Evolutionary conservation across 495 filamentous ascomycete species (phyloP), one percentile per base, ranked within the genome.

Genomic region (Xanthoparmelia taractica): DNA sequence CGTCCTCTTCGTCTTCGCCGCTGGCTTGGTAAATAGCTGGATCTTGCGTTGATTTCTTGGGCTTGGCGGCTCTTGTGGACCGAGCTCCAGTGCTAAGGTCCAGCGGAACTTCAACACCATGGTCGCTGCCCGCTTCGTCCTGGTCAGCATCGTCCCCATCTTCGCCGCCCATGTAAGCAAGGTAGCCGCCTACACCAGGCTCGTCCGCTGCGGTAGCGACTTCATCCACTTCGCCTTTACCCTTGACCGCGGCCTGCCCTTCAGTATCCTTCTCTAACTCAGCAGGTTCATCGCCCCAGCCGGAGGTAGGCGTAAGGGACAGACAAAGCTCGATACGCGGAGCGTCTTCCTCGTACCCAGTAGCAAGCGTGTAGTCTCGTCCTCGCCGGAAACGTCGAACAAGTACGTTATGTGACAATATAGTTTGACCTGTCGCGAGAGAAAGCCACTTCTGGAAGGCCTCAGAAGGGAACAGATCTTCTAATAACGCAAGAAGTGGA

Each of bases 361-460:
- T 96, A 23, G 94, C 94, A 36, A 99, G 83, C 2, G 91, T 93
- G 72, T 97, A 99, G 72, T 99, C 94, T 61, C 85, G 75, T 3
- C 94, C 92, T 31, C 84, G 81, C 23, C 95, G 83, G 78, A 97
- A 99, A 18, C 92, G 82, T 20, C 94, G 83, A 1, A 88, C 89
- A 34, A 96, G 72, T 56, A 94, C 67, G 66, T 91, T 83, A 60
- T 82, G 77, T 70, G 83, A 84, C 34, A 79, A 83, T 63, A 80
- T 78, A 3, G 73, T 76, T 57, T 84, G 82, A 27, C 87, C 84
- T 0, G 93, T 97, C 12, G 90, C 86, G 40, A 92, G 79, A 33
- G 87, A 77, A 11, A 99, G 80, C 90, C 94, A 96, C 72, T 93
- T 89, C 25, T 84, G 81, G 80, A 97, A 99, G n/a, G 90, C 80